Evolutionary conservation across 1,284 basidiomycete species (phyloP).

Genomic region (Trichosporon faecale): DNA sequence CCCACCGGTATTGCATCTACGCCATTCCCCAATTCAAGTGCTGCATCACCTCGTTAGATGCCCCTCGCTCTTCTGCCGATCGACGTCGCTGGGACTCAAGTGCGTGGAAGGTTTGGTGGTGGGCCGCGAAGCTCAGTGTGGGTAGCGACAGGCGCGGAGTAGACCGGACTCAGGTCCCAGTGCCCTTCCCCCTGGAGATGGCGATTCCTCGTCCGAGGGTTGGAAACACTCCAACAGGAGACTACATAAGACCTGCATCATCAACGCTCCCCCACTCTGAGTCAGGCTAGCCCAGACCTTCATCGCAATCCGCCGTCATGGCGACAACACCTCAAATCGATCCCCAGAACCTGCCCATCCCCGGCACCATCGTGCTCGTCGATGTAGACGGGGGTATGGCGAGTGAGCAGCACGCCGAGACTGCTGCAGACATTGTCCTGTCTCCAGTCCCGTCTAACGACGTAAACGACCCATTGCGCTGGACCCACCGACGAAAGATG

Average conservation of each 20-base stretch:
- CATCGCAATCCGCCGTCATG: not conserved
- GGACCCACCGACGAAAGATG: slow-evolving; percentile 27
- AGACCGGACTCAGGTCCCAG: not conserved
- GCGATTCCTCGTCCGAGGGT: not conserved
- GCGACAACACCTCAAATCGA: not conserved
- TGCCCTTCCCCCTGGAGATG: not conserved
- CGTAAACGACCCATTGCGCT: slow-evolving; percentile 30
- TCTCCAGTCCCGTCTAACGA: slow-evolving; percentile 27
- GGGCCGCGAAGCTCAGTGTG: not conserved
- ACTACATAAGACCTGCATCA: not conserved
- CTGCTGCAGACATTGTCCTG: slow-evolving; percentile 24
- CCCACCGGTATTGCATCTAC: not conserved
- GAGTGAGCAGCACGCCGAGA: not conserved
- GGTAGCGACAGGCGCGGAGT: not conserved
- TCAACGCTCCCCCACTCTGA: not conserved
- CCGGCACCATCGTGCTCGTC: slow-evolving; percentile 27
- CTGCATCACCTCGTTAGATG: not conserved
- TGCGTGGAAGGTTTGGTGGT: not conserved
- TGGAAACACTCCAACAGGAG: not conserved
- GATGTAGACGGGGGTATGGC: slow-evolving; percentile 15
- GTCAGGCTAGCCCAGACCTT: not conserved
- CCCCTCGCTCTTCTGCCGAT: not conserved
- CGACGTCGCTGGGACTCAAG: not conserved
- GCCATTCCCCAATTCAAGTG: not conserved
- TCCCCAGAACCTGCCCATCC: slow-evolving; percentile 21